Evolutionary conservation across 345 rosid genomes (phyloP).

Genomic region (Excoecaria cochinchinensis): DNA sequence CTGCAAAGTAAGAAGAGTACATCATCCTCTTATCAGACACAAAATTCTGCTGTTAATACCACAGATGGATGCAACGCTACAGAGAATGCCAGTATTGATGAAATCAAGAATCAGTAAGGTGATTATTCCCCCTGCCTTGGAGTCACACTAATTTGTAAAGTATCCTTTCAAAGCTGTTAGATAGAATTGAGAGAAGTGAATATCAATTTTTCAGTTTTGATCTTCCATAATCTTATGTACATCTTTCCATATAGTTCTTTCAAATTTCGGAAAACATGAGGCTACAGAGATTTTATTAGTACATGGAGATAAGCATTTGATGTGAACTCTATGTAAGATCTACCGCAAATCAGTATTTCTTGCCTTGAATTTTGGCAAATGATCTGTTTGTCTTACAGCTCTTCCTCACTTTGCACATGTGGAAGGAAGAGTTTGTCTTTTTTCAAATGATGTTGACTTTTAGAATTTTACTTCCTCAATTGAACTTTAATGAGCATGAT

Average conservation of each 20-base stretch:
- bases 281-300: not conserved
- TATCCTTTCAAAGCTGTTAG: constrained; percentile 10
- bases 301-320: not conserved
- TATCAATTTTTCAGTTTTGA: constrained; percentile 1
- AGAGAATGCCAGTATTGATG: constrained; percentile 61
- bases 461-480: not conserved
- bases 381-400: not conserved
- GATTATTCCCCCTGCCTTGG: constrained; percentile 11
- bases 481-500: not conserved
- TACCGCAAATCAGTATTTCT: not conserved
- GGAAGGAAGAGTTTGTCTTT: not conserved
- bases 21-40: constrained; percentile 37
- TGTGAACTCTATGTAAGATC: not conserved
- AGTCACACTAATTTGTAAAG: constrained; percentile 14
- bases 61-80: constrained; percentile 46
- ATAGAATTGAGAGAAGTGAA: not conserved
- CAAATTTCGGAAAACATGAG: constrained; percentile 23
- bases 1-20: constrained; percentile 60
- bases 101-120: constrained; percentile 58
- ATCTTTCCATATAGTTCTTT: constrained; percentile 17
- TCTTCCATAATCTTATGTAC: constrained; percentile 1
- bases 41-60: constrained; percentile 40
- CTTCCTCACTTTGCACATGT: not conserved
- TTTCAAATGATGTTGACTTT: not conserved
- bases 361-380: not conserved